Conservation (phyloP, 2,329 filamentous ascomycete genomes). For the Ophiocordyceps unilateralis region DNA sequence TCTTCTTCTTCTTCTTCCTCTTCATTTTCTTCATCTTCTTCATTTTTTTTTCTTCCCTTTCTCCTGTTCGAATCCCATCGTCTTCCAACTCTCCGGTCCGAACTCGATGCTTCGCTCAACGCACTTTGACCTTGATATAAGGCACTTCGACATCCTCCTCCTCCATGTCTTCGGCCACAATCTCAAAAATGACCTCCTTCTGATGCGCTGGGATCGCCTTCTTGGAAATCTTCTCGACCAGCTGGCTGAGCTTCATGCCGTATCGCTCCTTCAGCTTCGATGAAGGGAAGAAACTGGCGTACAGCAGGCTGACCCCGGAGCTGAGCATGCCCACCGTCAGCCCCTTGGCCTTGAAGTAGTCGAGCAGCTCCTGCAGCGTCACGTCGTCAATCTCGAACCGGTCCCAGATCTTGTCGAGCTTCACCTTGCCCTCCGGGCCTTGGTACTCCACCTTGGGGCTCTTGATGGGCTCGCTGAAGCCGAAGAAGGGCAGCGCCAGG, state of each 20-base stretch:
- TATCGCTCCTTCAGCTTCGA: conserved; percentile 67
- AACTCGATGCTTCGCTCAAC: too few relatives aligned
- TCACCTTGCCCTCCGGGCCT: conserved; percentile 61
- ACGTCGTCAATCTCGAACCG: conserved; percentile 83
- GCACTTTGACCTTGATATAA: conserved; percentile 77
- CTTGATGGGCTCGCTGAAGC: conserved; percentile 90
- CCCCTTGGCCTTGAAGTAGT: conserved; percentile 65
- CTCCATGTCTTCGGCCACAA: conserved; percentile 74
- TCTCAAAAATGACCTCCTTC: conserved; percentile 91
- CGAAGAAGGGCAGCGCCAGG: conserved; percentile 89
- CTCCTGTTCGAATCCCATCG: not conserved
- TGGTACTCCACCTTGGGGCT: conserved; percentile 86
- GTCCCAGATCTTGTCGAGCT: conserved; percentile 94
- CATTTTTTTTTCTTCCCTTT: too few relatives aligned
- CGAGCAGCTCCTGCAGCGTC: conserved; percentile 67
- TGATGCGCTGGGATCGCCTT: conserved; percentile 82
- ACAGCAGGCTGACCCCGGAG: conserved; percentile 89
- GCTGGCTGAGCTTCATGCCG: conserved; percentile 67
- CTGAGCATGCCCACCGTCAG: conserved; percentile 82
- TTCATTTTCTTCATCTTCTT: too few relatives aligned
- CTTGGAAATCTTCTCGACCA: conserved; percentile 80
- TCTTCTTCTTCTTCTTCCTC: not conserved
- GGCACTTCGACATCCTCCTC: conserved; percentile 95
- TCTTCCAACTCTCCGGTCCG: too few relatives aligned
- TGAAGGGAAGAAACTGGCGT: conserved; percentile 79